Evolutionary conservation across 352 stramenopile species (phyloP).

Genomic region (Phytophthora syringae): DNA sequence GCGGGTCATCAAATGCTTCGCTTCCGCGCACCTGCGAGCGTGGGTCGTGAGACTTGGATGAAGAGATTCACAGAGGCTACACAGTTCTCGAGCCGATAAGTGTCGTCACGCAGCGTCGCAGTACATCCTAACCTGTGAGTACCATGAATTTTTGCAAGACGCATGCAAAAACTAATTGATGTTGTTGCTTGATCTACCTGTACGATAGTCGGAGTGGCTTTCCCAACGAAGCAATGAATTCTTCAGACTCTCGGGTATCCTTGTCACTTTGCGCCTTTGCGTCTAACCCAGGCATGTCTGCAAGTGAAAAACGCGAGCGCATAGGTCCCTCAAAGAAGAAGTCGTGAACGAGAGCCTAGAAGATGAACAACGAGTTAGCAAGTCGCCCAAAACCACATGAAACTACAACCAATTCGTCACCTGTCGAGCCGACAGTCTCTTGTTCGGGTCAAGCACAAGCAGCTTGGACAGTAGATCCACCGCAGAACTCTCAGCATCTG

Average conservation of each 20-base stretch:
- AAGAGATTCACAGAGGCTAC: conserved; percentile 78
- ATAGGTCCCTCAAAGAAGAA: conserved; percentile 52
- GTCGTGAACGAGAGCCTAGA: conserved; percentile 48
- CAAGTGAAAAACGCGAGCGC: conserved; percentile 26
- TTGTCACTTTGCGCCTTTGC: neutral
- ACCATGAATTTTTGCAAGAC: no score
- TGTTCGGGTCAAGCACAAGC: conserved; percentile 31
- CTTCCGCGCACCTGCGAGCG: conserved; percentile 74
- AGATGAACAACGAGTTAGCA: neutral
- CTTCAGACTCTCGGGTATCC: conserved; percentile 21
- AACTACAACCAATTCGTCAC: conserved; percentile 19
- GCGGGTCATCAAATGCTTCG: conserved; percentile 68
- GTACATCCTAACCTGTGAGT: no score
- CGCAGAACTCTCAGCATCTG: conserved; percentile 42
- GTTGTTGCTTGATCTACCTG: conserved; percentile 8
- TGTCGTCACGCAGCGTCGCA: neutral
- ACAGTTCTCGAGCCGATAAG: conserved; percentile 48
- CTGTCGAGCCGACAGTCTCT: conserved; percentile 48
- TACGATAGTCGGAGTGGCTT: conserved; percentile 36
- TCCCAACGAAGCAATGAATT: conserved; percentile 40
- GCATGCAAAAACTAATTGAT: conserved; percentile 17
- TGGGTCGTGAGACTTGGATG: conserved; percentile 79
- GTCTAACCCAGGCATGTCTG: neutral
- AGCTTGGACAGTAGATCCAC: conserved; percentile 62
- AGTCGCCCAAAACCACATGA: neutral